Percentiles rank a stretch among this genome's conserved stretches.
phyloP scores from a whole-genome alignment of 225 moss, liverwort and hornwort genomes.

The Polytrichum commune region DNA sequence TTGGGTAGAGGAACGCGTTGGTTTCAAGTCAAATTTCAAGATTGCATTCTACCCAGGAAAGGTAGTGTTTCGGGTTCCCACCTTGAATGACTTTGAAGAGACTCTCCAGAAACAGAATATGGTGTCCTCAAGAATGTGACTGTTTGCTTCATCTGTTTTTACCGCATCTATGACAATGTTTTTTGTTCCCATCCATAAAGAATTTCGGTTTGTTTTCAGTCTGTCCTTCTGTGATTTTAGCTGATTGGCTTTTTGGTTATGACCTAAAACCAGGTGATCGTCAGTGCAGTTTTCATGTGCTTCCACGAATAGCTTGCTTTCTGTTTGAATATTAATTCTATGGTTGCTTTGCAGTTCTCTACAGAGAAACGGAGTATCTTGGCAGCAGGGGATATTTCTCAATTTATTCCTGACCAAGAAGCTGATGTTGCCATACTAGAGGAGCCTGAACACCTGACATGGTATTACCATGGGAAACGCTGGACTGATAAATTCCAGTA shows the following conservation, averaged over 20 bases:
- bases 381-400: constrained; percentile 84
- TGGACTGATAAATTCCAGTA: constrained; percentile 97
- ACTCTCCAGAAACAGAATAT: no score
- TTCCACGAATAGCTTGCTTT: neutral
- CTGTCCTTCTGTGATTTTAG: neutral
- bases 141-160: no score
- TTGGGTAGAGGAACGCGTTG: constrained; percentile 88
- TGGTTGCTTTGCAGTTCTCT: constrained; percentile 65
- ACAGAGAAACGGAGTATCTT: constrained; percentile 82
- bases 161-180: neutral
- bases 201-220: neutral
- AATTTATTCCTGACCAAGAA: constrained; percentile 83
- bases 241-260: neutral
- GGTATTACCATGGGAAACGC: constrained; percentile 92
- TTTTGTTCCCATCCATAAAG: neutral
- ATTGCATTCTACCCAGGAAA: constrained; percentile 92
- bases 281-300: neutral
- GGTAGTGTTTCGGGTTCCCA: constrained; percentile 24
- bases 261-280: neutral
- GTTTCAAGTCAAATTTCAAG: constrained; percentile 87
- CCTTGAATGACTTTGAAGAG: no score
- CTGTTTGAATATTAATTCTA: neutral
- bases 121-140: no score
- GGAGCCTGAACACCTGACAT: constrained; percentile 92
- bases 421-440: constrained; percentile 92